Percentiles rank a stretch among this genome's conserved stretches.
phyloP scores from a whole-genome alignment of 495 filamentous ascomycete genomes.

The Trichodelitschia bisporula region DNA sequence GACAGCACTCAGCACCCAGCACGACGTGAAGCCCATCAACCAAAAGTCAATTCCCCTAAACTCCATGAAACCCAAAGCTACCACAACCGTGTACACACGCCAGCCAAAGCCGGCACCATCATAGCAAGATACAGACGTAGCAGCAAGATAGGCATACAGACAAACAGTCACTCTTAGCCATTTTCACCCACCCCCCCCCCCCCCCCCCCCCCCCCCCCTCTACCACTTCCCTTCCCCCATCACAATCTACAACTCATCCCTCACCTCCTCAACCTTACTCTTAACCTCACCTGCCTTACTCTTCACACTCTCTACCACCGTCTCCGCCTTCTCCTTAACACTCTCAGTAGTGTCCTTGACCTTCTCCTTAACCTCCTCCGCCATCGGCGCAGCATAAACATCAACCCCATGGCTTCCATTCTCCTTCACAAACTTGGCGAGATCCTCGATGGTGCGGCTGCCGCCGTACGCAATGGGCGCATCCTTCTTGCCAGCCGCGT shows the following conservation, averaged over 20 bases:
- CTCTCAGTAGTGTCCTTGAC: conserved; percentile 21
- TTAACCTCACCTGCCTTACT: conserved; percentile 7
- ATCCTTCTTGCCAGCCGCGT: conserved; percentile 70
- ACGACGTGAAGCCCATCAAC: no score
- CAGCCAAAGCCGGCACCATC: no score
- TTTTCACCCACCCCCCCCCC: no score
- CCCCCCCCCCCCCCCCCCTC: background rate
- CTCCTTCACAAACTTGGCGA: conserved; percentile 81
- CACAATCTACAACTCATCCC: conserved; percentile 1
- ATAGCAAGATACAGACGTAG: no score
- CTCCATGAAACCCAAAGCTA: no score
- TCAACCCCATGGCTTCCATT: conserved; percentile 75
- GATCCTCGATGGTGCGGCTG: conserved; percentile 75
- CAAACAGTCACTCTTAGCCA: conserved; percentile 2
- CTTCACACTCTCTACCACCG: conserved; percentile 12
- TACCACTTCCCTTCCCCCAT: background rate
- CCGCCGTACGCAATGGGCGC: conserved; percentile 69
- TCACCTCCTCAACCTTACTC: conserved; percentile 2
- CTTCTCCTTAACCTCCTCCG: conserved; percentile 22
- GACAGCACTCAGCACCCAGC: no score
- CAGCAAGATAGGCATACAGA: no score
- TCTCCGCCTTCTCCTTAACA: conserved; percentile 15
- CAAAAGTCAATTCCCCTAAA: no score
- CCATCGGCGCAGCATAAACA: conserved; percentile 25
- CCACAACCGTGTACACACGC: no score